Percentiles rank a stretch among this genome's conserved stretches.
phyloP scores from a whole-genome alignment of 495 filamentous ascomycete species.

The Penicillium cinerascens region DNA sequence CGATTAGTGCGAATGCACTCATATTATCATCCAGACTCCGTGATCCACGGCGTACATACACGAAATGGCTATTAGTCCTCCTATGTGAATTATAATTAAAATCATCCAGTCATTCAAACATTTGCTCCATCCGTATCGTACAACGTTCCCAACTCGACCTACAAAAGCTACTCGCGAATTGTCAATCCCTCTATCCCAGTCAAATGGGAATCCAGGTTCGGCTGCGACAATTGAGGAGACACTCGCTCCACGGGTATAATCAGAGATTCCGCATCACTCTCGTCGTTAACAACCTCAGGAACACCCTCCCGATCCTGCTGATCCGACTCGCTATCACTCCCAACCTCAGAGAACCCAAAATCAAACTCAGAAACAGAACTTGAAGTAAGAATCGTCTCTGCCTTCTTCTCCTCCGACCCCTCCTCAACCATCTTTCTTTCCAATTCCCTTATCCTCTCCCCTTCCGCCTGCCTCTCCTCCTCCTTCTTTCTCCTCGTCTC shows the following conservation, averaged over 20 bases:
- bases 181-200: slow-evolving; percentile 20
- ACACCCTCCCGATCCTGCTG: not conserved
- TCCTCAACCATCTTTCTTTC: not conserved
- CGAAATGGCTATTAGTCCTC: slow-evolving; percentile 13
- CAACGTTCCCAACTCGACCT: slow-evolving; percentile 1
- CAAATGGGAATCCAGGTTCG: slow-evolving; percentile 19
- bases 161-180: slow-evolving; percentile 4
- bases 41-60: slow-evolving; percentile 2
- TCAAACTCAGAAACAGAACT: slow-evolving; percentile 25
- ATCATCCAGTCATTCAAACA: slow-evolving; percentile 9
- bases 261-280: not conserved
- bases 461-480: not conserved
- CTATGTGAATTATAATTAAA: not conserved
- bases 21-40: not conserved
- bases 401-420: not conserved
- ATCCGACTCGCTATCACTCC: slow-evolving; percentile 18
- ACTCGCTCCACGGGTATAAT: slow-evolving; percentile 9
- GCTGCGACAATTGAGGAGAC: slow-evolving; percentile 18
- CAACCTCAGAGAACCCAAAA: slow-evolving; percentile 20
- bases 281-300: not conserved
- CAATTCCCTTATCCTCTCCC: not conserved
- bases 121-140: slow-evolving; percentile 3
- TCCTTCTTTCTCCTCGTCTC: slow-evolving; percentile 1
- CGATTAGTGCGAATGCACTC: not conserved
- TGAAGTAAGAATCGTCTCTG: not conserved